phyloP scores from a whole-genome alignment of 257 asterid species.

The Primulina huaijiensis region DNA sequence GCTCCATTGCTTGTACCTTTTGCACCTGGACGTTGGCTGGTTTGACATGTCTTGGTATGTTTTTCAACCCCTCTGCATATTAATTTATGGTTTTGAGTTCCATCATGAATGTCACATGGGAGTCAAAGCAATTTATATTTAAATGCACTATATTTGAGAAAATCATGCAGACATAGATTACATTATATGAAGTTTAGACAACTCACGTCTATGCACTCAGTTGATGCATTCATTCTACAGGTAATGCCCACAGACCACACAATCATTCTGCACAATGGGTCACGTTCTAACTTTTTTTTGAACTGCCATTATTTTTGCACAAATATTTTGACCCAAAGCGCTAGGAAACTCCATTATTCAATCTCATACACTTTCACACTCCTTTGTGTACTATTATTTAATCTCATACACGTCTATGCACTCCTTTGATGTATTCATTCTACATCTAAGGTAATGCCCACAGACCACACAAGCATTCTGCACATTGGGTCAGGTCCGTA shows the following conservation, averaged over 20 bases:
- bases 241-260: neutral
- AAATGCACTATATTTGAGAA: neutral
- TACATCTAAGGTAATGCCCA: neutral
- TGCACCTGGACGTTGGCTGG: slow-evolving; percentile 42
- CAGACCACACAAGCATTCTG: neutral
- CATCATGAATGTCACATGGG: slow-evolving; percentile 4
- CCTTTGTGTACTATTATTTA: neutral
- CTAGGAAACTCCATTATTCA: neutral
- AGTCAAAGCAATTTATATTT: neutral
- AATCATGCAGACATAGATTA: neutral
- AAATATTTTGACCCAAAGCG: neutral
- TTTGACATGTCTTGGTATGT: slow-evolving; percentile 49
- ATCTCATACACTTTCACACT: neutral
- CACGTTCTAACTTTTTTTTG: no score
- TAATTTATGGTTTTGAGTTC: neutral
- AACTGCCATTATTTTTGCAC: neutral
- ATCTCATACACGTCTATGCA: neutral
- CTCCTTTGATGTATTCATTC: no score
- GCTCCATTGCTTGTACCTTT: slow-evolving; percentile 53
- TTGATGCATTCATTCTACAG: neutral
- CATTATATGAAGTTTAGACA: neutral
- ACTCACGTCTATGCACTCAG: neutral
- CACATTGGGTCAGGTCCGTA: neutral
- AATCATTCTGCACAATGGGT: neutral
- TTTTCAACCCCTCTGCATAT: slow-evolving; percentile 82